Evolutionary conservation across 371 early-diverging fungal species (phyloP), one percentile per base, ranked within the genome.

Genomic region (Conidiobolus incongruus): DNA sequence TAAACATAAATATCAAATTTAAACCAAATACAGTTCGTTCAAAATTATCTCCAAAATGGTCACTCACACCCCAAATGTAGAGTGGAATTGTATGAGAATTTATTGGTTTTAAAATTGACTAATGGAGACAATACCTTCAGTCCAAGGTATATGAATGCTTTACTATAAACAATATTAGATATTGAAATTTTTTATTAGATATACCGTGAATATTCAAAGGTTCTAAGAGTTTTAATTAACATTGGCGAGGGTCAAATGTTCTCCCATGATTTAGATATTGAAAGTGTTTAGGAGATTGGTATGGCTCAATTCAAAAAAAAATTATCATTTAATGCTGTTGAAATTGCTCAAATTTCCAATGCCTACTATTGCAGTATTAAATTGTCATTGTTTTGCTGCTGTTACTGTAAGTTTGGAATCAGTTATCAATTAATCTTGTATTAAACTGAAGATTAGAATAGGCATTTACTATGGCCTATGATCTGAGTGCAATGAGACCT

Each of bases 361-460:
- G 7, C 82, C 87, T 1, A 81, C 83, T 0, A 67, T 83, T 12
- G 83, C 86, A 4, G 82, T 81, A 11, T 54, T 80, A 21, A 78
- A 81, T 44, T 81, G 72, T 59, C 82, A 84, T 40, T 79, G 82
- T 11, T 86, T 82, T 62, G 84, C 83, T 23, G 84, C 80, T 46
- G 83, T 83, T 6, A n/a, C 19, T 2, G 24, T 44, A 36, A 36
- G 36, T n/a, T 4, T 3, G 3, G 3, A 26, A 26, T 4, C 3
- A 3, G 8, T 20, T 17, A 3, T 36, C 2, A 17, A 16, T 2
- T 17, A 17, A 17, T 2, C 4, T 15, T 17, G 5, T 36, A 36
- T 4, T 20, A 8, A 4, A n/a, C n/a, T n/a, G n/a, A n/a, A 6
- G 5, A 20, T 36, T 19, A 4, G 2, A 4, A 8, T 44, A 24